Conservation (phyloP, 2,329 filamentous ascomycete genomes). For the Trichoderma arundinaceum region DNA sequence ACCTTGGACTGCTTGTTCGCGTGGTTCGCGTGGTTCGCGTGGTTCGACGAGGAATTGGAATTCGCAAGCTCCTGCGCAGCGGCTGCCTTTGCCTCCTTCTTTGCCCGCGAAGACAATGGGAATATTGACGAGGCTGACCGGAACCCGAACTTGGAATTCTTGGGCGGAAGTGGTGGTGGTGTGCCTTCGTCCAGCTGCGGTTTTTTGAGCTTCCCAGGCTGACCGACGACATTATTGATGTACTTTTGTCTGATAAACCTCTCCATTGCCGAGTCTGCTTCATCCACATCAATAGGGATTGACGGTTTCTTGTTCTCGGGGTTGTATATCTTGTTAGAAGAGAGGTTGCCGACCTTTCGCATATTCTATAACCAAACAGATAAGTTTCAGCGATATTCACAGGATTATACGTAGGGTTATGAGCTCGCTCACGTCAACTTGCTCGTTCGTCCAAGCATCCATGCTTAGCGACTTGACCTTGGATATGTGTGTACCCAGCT, state of each 20-base stretch:
- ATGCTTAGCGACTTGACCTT: conserved; percentile 99
- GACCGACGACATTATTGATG: conserved; percentile 60
- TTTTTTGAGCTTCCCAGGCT: conserved; percentile 51
- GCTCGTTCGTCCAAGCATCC: conserved; percentile 95
- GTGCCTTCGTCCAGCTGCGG: conserved; percentile 62
- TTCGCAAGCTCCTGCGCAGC: conserved; percentile 36
- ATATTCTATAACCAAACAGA: conserved; percentile 69
- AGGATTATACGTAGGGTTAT: background rate
- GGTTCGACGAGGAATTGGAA: conserved; percentile 47
- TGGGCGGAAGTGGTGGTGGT: conserved; percentile 66
- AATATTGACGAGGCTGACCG: conserved; percentile 71
- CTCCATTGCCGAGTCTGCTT: conserved; percentile 93
- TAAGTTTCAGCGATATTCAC: background rate
- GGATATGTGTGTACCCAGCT: conserved; percentile 95
- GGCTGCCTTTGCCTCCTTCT: conserved; percentile 54
- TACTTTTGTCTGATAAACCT: conserved; percentile 96
- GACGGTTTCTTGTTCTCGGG: conserved; percentile 81
- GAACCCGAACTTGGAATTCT: conserved; percentile 66
- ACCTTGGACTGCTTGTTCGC: conserved; percentile 69
- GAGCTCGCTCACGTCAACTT: conserved; percentile 78
- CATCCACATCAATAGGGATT: conserved; percentile 87
- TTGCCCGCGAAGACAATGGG: conserved; percentile 65
- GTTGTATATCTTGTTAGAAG: conserved; percentile 89
- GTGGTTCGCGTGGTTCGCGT: conserved; percentile 49
- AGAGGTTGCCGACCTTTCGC: conserved; percentile 86